Base-by-base conservation (phyloP, 106 monocot species). In the Amphibolis antarctica region DNA sequence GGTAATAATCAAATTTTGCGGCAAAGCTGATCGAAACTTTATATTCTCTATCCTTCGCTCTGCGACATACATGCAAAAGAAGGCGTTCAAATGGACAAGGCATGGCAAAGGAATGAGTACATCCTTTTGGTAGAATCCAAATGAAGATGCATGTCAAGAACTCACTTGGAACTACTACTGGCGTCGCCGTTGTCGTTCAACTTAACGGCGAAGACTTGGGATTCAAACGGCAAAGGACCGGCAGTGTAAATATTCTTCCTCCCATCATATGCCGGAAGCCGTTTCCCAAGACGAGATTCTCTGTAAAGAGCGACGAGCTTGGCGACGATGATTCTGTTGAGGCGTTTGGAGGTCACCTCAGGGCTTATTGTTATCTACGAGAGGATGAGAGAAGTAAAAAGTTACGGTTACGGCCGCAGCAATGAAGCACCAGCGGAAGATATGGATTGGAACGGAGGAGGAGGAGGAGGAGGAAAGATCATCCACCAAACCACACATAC, bases 171-270 rank as follows among this genome's bases (percentile, higher is more conserved):
- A 21, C 22, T 24, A 0, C 25, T 13, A 15, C 17, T n/a, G n/a
- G n/a, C n/a, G n/a, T n/a, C 56, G 17, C 48, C 56, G 1, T 53
- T 23, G 0, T 63, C 50, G 9, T 42, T 9, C 59, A 74, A 45
- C 25, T 67, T 67, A 1, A 74, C 9, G 4, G 17, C 42, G 30
- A 74, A 74, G 19, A 44, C 60, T 48, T 74, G 60, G 4, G 74
- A 74, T 3, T 30, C 52, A n/a, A 74, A 67, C 1, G 74, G 74
- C 60, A 74, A 19, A 0, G 74, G n/a, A 1, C 74, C 67, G 15
- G 67, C 74, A 1, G 74, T 67, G 46, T 61, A 74, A 3, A 74
- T 11, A 21, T 59, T 67, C 67, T 74, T 74, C 28, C 60, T 17
- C 4, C 74, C 58, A 61, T 74, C 74, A 25, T 74, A 74, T 1